Evolutionary conservation across 805 yeast species (phyloP).

Genomic region (Tetrapisispora nanseiensis): DNA sequence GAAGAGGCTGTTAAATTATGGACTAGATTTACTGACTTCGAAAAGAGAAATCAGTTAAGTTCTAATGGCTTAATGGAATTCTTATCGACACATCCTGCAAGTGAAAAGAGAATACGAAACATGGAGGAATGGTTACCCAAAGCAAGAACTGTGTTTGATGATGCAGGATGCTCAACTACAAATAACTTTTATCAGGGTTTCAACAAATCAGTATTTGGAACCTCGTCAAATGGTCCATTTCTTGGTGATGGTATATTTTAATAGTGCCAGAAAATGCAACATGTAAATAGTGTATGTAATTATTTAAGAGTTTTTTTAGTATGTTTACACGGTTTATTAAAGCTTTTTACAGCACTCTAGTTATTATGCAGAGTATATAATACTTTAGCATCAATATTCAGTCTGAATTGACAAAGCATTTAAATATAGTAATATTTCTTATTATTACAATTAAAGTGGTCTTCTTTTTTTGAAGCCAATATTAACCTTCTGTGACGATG

Average conservation of each 20-base stretch:
- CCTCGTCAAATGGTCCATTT: not conserved
- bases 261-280: no score
- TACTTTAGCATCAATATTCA: no score
- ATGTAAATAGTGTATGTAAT: no score
- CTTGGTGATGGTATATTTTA: not conserved
- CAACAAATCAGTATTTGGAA: constrained; percentile 9
- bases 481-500: constrained; percentile 5
- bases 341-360: no score
- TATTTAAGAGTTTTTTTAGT: no score
- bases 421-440: no score
- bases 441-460: constrained; percentile 8
- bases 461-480: constrained; percentile 23
- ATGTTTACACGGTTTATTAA: no score
- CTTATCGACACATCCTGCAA: constrained; percentile 84
- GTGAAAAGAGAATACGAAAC: constrained; percentile 57
- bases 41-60: constrained; percentile 26
- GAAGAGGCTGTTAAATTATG: constrained; percentile 66
- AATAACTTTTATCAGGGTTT: constrained; percentile 15
- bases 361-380: no score
- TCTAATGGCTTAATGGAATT: constrained; percentile 41
- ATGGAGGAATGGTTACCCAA: constrained; percentile 60
- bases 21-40: constrained; percentile 63
- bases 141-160: constrained; percentile 26
- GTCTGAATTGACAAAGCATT: no score
- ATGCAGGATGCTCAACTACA: constrained; percentile 22